Evolutionary conservation across 306 rosid species (phyloP).

Genomic region (Arachis hypogaea): DNA sequence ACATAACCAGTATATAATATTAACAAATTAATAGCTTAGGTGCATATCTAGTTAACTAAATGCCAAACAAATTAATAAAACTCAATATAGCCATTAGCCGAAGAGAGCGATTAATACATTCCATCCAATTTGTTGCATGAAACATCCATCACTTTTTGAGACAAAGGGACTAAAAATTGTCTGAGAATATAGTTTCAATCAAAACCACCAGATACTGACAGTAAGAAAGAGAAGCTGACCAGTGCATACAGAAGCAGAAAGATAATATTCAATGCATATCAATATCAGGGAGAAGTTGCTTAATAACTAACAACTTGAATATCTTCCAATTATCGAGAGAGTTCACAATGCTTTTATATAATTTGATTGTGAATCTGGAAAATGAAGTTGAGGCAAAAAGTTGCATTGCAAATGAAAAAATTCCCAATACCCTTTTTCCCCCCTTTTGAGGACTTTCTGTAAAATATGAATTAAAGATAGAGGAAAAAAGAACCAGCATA

Average conservation of each 20-base stretch:
- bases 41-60: background rate
- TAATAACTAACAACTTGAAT: background rate
- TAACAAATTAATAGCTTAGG: conserved; percentile 14
- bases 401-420: conserved; percentile 1
- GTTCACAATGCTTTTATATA: background rate
- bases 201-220: background rate
- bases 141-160: background rate
- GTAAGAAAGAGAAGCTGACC: background rate
- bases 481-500: background rate
- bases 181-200: background rate
- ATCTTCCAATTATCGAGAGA: background rate
- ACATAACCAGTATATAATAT: background rate
- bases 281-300: background rate
- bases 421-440: background rate
- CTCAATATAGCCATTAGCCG: background rate
- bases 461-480: conserved; percentile 7
- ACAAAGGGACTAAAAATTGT: background rate
- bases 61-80: conserved; percentile 6
- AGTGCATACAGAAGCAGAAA: background rate
- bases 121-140: background rate
- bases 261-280: background rate
- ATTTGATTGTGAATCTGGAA: background rate
- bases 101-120: conserved; percentile 2
- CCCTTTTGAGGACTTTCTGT: background rate
- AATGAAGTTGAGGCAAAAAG: background rate